Percentiles rank a stretch among this genome's conserved stretches.
Evolutionary conservation across 148 eudicot species (phyloP).

Genomic region (Selenicereus undatus): DNA sequence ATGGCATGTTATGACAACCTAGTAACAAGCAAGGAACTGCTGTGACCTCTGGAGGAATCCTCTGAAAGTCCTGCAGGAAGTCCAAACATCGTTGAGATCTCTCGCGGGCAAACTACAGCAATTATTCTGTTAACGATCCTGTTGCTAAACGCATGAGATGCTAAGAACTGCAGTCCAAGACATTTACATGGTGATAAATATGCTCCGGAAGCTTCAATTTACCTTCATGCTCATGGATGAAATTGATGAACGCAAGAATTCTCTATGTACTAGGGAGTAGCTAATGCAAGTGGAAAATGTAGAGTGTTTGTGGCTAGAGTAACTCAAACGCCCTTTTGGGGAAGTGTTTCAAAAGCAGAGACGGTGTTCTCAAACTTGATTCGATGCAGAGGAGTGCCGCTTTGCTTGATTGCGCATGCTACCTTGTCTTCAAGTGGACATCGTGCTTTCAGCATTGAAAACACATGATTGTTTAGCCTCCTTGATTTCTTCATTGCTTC

Average conservation of each 20-base stretch:
- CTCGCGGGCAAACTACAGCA: not conserved
- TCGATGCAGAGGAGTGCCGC: constrained; percentile 90
- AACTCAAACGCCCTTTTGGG: constrained; percentile 67
- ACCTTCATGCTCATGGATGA: not conserved
- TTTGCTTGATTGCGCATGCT: constrained; percentile 96
- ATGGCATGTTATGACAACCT: not conserved
- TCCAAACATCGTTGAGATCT: too few species aligned
- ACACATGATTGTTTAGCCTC: constrained; percentile 90
- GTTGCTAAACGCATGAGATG: not conserved
- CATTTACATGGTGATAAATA: not conserved
- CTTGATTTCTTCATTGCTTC: constrained; percentile 99
- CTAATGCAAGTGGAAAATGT: not conserved
- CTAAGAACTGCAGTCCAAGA: not conserved
- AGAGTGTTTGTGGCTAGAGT: not conserved
- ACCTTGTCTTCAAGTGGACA: constrained; percentile 98
- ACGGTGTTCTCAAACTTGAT: constrained; percentile 92
- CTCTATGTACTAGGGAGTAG: not conserved
- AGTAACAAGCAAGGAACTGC: not conserved
- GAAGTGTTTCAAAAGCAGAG: constrained; percentile 94
- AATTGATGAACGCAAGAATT: not conserved
- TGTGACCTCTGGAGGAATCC: not conserved
- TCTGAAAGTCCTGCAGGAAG: too few species aligned
- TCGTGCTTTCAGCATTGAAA: constrained; percentile 94
- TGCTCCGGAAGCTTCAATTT: not conserved
- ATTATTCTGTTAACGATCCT: not conserved